Evolutionary conservation across 208 protist species (phyloP).

Genomic region (Leishmania martiniquensis): DNA sequence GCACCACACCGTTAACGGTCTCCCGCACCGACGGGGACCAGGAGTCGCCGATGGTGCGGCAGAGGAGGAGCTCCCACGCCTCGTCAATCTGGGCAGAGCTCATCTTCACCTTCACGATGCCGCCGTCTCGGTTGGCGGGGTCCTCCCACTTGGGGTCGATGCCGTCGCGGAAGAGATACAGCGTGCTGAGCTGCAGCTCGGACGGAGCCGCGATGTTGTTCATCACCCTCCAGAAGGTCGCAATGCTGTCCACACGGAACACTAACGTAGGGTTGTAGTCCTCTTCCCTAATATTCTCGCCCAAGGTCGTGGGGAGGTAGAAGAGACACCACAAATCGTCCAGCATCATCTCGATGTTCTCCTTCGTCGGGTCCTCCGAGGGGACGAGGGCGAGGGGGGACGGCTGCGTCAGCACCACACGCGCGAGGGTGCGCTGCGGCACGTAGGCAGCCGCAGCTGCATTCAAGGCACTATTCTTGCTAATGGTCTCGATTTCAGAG

Average conservation of each 20-base stretch:
- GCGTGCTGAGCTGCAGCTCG: constrained; percentile 79
- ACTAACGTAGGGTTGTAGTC: constrained; percentile 85
- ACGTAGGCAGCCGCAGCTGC: constrained; percentile 58
- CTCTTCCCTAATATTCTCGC: constrained; percentile 72
- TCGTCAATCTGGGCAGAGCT: constrained; percentile 51
- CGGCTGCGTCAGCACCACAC: constrained; percentile 56
- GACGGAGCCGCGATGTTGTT: constrained; percentile 93
- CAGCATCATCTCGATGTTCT: constrained; percentile 63
- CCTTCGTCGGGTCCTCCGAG: constrained; percentile 43
- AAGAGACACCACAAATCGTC: constrained; percentile 84
- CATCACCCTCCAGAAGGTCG: constrained; percentile 91
- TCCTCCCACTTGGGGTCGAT: constrained; percentile 97
- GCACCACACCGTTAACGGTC: constrained; percentile 78
- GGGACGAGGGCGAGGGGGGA: constrained; percentile 63
- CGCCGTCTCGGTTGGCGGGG: constrained; percentile 84
- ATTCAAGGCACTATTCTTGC: constrained; percentile 58
- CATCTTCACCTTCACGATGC: constrained; percentile 77
- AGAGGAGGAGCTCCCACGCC: constrained; percentile 85
- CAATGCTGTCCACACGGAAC: constrained; percentile 79
- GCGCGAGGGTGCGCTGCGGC: constrained; percentile 69
- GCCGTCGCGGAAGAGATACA: constrained; percentile 95
- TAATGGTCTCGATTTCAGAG: constrained; percentile 65
- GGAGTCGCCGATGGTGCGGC: constrained; percentile 82
- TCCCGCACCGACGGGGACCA: constrained; percentile 70
- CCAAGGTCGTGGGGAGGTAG: constrained; percentile 55